Conservation (phyloP, 352 stramenopile species). For the Elongisporangium prolatum region DNA sequence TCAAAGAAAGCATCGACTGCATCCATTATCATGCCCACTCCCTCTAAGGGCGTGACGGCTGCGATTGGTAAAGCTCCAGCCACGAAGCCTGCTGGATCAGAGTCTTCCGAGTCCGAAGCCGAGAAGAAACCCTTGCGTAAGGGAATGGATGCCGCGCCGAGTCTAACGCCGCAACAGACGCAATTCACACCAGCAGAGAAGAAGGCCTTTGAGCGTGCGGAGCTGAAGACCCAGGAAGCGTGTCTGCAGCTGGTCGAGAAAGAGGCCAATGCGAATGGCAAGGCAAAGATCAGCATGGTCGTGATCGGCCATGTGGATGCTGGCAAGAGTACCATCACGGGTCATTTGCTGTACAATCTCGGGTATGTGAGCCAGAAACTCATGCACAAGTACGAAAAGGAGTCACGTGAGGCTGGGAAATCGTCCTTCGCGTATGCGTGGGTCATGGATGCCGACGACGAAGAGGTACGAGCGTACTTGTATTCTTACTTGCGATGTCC, state of each 20-base stretch:
- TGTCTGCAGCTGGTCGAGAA: conserved; percentile 36
- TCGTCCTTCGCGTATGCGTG: conserved; percentile 95
- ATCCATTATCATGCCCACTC: conserved; percentile 24
- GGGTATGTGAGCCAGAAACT: conserved; percentile 84
- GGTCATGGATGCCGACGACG: conserved; percentile 90
- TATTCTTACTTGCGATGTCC: neutral
- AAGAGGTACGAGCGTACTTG: conserved; percentile 28
- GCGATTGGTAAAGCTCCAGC: conserved; percentile 30
- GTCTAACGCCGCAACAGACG: conserved; percentile 29
- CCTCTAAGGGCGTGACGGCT: conserved; percentile 39
- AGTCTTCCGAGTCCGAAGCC: conserved; percentile 3
- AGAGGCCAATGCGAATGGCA: conserved; percentile 39
- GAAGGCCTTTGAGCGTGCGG: conserved; percentile 60
- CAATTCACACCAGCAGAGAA: conserved; percentile 56
- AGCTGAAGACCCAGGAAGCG: conserved; percentile 63
- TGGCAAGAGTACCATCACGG: conserved; percentile 97
- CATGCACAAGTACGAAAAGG: conserved; percentile 92
- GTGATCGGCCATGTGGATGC: conserved; percentile 97
- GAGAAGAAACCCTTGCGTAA: conserved; percentile 23
- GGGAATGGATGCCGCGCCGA: conserved; percentile 16
- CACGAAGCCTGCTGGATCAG: neutral
- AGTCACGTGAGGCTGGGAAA: conserved; percentile 90
- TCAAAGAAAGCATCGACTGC: conserved; percentile 13
- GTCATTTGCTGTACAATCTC: conserved; percentile 91
- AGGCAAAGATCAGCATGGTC: conserved; percentile 91